These are phyloP conservation scores for Rhodotorula sp. DNA, from an alignment of 1,284 basidiomycete genomes.

Conservation along the genomic window DNA sequence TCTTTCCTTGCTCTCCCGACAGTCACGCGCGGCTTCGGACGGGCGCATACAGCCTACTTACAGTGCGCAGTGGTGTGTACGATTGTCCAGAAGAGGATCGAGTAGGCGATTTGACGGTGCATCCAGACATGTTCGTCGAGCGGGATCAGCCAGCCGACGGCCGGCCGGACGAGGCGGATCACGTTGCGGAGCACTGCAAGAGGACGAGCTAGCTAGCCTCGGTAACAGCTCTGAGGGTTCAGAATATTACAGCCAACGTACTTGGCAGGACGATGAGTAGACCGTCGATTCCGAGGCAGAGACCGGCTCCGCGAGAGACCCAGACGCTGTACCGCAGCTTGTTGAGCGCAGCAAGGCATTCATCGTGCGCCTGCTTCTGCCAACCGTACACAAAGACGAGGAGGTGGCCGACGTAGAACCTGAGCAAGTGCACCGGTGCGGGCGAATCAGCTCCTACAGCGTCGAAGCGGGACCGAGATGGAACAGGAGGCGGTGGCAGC, in stretches of 20 bases:
- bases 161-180: slow-evolving; percentile 71
- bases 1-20: too few species aligned
- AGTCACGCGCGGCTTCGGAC: neutral
- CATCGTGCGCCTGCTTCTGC: slow-evolving; percentile 39
- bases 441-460: neutral
- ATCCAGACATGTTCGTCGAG: slow-evolving; percentile 85
- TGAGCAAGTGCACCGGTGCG: neutral
- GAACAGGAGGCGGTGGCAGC: neutral
- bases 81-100: slow-evolving; percentile 67
- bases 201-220: neutral
- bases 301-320: slow-evolving; percentile 79
- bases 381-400: slow-evolving; percentile 40
- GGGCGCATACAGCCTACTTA: neutral
- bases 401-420: slow-evolving; percentile 42
- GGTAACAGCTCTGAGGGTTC: neutral
- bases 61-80: slow-evolving; percentile 83
- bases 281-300: slow-evolving; percentile 77
- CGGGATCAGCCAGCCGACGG: slow-evolving; percentile 65
- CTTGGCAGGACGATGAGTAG: slow-evolving; percentile 75
- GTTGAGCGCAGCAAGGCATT: slow-evolving; percentile 66
- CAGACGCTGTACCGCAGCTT: slow-evolving; percentile 74
- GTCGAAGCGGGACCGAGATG: too few species aligned
- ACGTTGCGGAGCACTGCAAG: slow-evolving; percentile 68
- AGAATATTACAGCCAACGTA: slow-evolving; percentile 27
- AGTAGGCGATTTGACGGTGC: slow-evolving; percentile 78